These are phyloP conservation scores for Vaucheria bursata DNA, from an alignment of 352 stramenopile species.

Conservation along the genomic window DNA sequence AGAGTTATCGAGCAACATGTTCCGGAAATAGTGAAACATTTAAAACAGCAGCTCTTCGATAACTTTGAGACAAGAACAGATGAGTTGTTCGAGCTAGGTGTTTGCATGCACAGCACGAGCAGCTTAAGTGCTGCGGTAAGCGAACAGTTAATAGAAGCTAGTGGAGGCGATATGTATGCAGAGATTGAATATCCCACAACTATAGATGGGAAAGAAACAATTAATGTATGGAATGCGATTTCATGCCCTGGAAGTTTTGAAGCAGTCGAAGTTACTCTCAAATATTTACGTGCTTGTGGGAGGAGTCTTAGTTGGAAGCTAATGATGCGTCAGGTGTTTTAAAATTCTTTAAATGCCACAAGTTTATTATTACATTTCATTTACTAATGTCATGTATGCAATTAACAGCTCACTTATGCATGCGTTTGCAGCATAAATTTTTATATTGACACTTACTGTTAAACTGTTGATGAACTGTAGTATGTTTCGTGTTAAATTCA, in stretches of 20 bases:
- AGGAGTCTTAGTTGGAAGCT: not conserved
- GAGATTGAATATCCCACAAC: not conserved
- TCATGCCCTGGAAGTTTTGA: not conserved
- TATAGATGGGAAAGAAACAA: not conserved
- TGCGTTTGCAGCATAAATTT: not conserved
- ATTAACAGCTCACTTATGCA: not conserved
- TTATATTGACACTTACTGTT: not conserved
- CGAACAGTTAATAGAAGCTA: not conserved
- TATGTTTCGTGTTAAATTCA: not conserved
- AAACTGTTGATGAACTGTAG: not conserved
- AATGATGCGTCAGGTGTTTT: constrained; percentile 2
- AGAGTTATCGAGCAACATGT: too few species aligned
- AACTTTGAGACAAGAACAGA: not conserved
- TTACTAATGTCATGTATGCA: not conserved
- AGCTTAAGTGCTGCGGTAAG: not conserved
- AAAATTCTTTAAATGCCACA: not conserved
- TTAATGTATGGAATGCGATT: not conserved
- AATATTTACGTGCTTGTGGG: not conserved
- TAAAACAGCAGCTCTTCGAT: not conserved
- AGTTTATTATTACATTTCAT: not conserved
- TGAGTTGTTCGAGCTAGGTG: not conserved
- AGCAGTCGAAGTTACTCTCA: not conserved
- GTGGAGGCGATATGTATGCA: not conserved
- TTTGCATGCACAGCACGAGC: not conserved
- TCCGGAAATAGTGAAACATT: not conserved